Base-by-base conservation (phyloP, 768 basidiomycete species). In the Mrakia blollopis region DNA sequence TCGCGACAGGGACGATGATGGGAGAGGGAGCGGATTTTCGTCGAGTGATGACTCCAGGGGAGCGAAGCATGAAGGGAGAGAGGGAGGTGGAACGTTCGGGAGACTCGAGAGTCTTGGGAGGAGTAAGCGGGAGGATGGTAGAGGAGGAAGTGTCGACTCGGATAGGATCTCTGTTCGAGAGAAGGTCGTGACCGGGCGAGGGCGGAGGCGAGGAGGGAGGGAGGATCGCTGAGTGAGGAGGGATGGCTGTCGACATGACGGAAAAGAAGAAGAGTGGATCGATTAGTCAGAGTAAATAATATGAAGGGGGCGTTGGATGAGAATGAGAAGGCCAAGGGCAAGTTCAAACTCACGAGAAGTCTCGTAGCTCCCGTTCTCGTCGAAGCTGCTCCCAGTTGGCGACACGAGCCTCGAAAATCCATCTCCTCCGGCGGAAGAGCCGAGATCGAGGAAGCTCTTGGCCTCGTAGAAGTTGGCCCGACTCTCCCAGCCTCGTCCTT, bases 291-390 rank as follows among this genome's bases (percentile, higher is more conserved):
- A 65, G 6, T 16, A 18, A 5, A 3, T 3, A 39, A 68, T n/a
- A n/a, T n/a, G n/a, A n/a, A n/a, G n/a, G n/a, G n/a, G n/a, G n/a
- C n/a, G n/a, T n/a, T n/a, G n/a, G n/a, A n/a, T n/a, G n/a, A n/a
- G n/a, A n/a, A n/a, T n/a, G n/a, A n/a, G n/a, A n/a, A n/a, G n/a
- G n/a, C n/a, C n/a, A n/a, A n/a, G n/a, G n/a, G n/a, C n/a, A n/a
- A n/a, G n/a, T n/a, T n/a, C n/a, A n/a, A n/a, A 39, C 65, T 68
- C n/a, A 68, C 65, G 65, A 39, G 65, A 68, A 25, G 18, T 44
- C 3, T 68, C 39, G 35, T 25, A 68, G 35, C 57, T 41, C 16
- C 65, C 37, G 65, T 18, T 23, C 21, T 35, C 65, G 39, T 41
- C 35, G 37, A 68, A 8, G 16, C 47, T 18, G 16, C 47, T 50